Base-by-base conservation (phyloP, 805 yeast species). In the Sporopachydermia lactativora region DNA sequence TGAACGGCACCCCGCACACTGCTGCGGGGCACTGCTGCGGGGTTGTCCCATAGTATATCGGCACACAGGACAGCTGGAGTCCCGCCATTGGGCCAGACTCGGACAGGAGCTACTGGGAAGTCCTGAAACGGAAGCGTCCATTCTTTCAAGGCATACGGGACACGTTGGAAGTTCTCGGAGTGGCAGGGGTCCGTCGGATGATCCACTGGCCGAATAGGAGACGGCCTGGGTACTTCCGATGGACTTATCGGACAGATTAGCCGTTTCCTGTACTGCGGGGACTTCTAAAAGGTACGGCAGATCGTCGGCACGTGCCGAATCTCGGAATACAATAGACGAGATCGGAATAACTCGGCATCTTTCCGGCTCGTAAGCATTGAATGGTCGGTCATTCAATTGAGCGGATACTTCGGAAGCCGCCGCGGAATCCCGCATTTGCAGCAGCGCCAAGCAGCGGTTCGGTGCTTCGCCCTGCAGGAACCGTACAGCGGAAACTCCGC, bases 1-100 rank as follows among this genome's bases (percentile, higher is more conserved):
- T 0, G 71, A 64, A 1, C 67, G 64, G 59, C 96, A 86, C 2
- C 65, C 61, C 36, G 64, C 53, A 54, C 94, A 81, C 28, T 13
- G 47, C 42, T 3, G 53, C 19, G 4, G 8, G 13, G 15, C 15
- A 14, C 8, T 34, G 17, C 19, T 13, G 47, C 14, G 36, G 41
- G 18, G 41, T 17, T 39, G 53, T 17, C 63, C 47, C 40, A 62
- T 79, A 1, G 94, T 75, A 51, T 83, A 83, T 35, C 96, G 64
- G 53, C 96, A 86, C 2, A 86, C 88, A 0, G 96, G 96, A 54
- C 96, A 86, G 18, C 82, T 73, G 44, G 84, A 92, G 53, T 85
- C 95, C 42, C 73, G 73, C 96, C 96, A 86, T 57, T 79, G 81
- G 37, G 84, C 75, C 39, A 86, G 64, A 54, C 96, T 88, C 54